Base-by-base conservation (phyloP, 2,329 filamentous ascomycete species). In the Pyricularia grisea region DNA sequence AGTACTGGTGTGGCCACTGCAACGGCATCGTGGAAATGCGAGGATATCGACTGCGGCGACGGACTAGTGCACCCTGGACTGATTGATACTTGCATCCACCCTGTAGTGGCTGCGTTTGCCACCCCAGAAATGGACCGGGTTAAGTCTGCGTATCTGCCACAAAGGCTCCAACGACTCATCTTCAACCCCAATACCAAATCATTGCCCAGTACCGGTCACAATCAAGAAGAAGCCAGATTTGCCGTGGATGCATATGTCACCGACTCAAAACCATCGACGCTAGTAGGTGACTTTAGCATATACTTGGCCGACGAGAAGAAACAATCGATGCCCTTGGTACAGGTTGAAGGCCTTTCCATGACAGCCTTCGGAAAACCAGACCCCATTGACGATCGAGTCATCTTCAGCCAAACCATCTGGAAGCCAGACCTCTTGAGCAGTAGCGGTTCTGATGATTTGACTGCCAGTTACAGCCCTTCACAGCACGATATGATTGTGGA, bases 331-430 rank as follows among this genome's bases (percentile, higher is more conserved):
- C 42, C 66, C 10, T 55, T 69, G n/a, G 4, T 61, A 0, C 68
- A 69, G 58, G 30, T 69, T 4, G 63, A 69, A 12, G 68, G 68
- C 1, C 55, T 69, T 27, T 30, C 64, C 2, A n/a, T 69, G 17
- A 23, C 31, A 6, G 28, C 68, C 11, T n/a, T 69, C n/a, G 42
- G 42, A 23, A 60, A 27, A 3, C 63, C 64, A 9, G 50, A 66
- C 4, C 11, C 68, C 3, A 61, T 30, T 23, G 66, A 61, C 50
- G 68, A 69, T 23, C 68, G 64, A 20, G 25, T 27, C 2, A 7
- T 69, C 4, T 69, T 69, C 64, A 61, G 50, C 64, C 20, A 61
- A 50, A 69, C 68, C 2, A 36, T 66, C 33, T 69, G 68, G 64
- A 28, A 69, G 33, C 42, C 68, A 7, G 68, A 69, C 27, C 30